These are phyloP conservation scores for Curvularia lunata DNA, from an alignment of 2,329 filamentous ascomycete genomes.

Conservation along the genomic window DNA sequence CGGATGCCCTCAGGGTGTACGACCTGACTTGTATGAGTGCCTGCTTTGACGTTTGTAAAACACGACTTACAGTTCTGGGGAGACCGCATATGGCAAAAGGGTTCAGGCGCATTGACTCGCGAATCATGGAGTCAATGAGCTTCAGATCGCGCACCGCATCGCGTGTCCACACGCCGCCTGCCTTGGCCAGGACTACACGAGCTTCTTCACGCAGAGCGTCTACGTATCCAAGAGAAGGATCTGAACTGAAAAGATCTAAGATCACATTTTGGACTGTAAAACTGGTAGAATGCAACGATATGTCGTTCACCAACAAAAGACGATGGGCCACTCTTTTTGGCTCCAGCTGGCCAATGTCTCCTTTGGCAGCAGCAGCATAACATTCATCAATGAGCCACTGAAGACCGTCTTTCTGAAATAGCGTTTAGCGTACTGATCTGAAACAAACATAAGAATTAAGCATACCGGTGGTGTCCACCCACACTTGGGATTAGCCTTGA, in stretches of 20 bases:
- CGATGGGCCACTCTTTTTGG: slow-evolving; percentile 23
- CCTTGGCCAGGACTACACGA: slow-evolving; percentile 13
- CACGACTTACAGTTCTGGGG: slow-evolving; percentile 18
- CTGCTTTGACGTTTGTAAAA: neutral
- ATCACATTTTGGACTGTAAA: slow-evolving; percentile 25
- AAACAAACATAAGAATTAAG: neutral
- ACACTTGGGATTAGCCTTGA: slow-evolving; percentile 18
- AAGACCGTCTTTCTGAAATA: slow-evolving; percentile 20
- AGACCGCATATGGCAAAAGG: slow-evolving; percentile 21
- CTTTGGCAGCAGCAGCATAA: slow-evolving; percentile 15
- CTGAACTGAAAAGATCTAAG: slow-evolving; percentile 22
- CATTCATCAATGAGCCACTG: slow-evolving; percentile 28
- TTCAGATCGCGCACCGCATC: slow-evolving; percentile 21
- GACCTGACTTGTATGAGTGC: slow-evolving; percentile 15
- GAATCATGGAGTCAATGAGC: slow-evolving; percentile 23
- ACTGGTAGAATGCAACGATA: slow-evolving; percentile 23
- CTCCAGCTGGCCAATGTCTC: slow-evolving; percentile 19
- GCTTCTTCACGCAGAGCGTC: slow-evolving; percentile 21
- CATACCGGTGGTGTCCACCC: slow-evolving; percentile 23
- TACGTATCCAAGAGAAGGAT: slow-evolving; percentile 20
- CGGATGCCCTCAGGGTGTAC: slow-evolving; percentile 19
- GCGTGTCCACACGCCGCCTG: slow-evolving; percentile 18
- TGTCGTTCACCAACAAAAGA: slow-evolving; percentile 24
- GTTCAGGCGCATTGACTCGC: slow-evolving; percentile 26
- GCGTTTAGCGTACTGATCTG: slow-evolving; percentile 1